Evolutionary conservation across 805 yeast species (phyloP).

Genomic region (Zygosaccharomyces bailii): DNA sequence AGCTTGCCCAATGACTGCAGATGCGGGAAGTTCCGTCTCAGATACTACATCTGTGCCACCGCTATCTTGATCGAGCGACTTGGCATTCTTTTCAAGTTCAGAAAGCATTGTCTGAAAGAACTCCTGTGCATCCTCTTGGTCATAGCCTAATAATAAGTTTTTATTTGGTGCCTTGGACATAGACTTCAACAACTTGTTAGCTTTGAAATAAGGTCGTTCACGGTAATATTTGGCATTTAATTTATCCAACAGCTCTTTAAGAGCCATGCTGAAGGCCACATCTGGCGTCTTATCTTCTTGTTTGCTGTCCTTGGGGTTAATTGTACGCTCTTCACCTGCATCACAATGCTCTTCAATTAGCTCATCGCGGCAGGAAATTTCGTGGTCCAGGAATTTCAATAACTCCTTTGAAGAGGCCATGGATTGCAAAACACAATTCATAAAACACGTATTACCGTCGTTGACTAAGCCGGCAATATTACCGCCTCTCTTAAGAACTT

Average conservation of each 20-base stretch:
- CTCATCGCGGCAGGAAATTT: constrained; percentile 22
- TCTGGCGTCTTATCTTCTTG: constrained; percentile 21
- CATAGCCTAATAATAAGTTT: constrained; percentile 75
- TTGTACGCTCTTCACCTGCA: constrained; percentile 12
- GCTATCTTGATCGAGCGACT: constrained; percentile 23
- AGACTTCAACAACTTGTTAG: constrained; percentile 55
- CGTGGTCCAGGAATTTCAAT: constrained; percentile 49
- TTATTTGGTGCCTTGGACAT: constrained; percentile 79
- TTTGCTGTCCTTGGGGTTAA: constrained; percentile 9
- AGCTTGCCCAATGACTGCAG: constrained; percentile 40
- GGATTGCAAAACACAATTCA: constrained; percentile 83
- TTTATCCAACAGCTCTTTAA: constrained; percentile 49
- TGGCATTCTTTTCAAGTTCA: constrained; percentile 51
- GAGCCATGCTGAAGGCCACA: constrained; percentile 50
- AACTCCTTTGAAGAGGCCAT: constrained; percentile 69
- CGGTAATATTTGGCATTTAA: constrained; percentile 55
- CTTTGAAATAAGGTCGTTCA: constrained; percentile 55
- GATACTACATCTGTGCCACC: constrained; percentile 26
- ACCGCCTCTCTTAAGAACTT: constrained; percentile 58
- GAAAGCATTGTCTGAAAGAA: constrained; percentile 78
- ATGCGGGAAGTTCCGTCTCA: constrained; percentile 35
- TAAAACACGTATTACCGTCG: constrained; percentile 90
- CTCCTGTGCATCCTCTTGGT: constrained; percentile 96
- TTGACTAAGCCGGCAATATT: constrained; percentile 79
- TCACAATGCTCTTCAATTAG: constrained; percentile 3